A percentile compares a stretch with the other conserved stretches of the same genome.
Evolutionary conservation across 495 filamentous ascomycete genomes (phyloP).

Genomic region (Tuber indicum): DNA sequence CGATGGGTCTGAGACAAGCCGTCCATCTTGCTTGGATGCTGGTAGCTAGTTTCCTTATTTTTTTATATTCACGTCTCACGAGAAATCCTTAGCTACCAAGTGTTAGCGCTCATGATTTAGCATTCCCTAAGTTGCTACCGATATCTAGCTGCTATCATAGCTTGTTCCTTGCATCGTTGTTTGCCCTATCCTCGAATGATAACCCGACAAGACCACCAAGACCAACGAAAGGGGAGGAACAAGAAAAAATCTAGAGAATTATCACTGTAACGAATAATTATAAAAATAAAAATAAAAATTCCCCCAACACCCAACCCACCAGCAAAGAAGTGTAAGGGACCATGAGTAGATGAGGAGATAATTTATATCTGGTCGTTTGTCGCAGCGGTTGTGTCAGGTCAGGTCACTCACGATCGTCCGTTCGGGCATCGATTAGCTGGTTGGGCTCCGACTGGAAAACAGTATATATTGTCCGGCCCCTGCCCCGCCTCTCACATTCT

Average conservation of each 20-base stretch:
- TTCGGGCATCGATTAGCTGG: background rate
- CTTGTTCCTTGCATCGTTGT: background rate
- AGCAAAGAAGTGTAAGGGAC: background rate
- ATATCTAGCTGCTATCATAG: background rate
- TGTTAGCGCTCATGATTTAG: background rate
- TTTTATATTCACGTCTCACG: background rate
- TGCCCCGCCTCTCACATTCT: conserved; percentile 6
- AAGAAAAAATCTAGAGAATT: background rate
- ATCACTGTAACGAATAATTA: background rate
- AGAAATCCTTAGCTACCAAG: background rate
- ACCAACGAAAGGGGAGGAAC: background rate
- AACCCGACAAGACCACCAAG: background rate
- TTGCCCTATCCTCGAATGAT: background rate
- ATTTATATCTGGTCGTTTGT: background rate
- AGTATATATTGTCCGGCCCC: background rate
- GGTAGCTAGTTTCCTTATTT: background rate
- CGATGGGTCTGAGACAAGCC: background rate
- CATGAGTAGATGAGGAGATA: background rate
- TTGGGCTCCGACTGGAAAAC: background rate
- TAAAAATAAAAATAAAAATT: background rate
- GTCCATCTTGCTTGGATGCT: background rate
- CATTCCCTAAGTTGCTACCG: background rate
- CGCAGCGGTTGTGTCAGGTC: background rate
- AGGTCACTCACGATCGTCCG: background rate
- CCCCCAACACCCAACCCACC: background rate